phyloP scores from a whole-genome alignment of 148 eudicot genomes.

The Rhododendron henanense region DNA sequence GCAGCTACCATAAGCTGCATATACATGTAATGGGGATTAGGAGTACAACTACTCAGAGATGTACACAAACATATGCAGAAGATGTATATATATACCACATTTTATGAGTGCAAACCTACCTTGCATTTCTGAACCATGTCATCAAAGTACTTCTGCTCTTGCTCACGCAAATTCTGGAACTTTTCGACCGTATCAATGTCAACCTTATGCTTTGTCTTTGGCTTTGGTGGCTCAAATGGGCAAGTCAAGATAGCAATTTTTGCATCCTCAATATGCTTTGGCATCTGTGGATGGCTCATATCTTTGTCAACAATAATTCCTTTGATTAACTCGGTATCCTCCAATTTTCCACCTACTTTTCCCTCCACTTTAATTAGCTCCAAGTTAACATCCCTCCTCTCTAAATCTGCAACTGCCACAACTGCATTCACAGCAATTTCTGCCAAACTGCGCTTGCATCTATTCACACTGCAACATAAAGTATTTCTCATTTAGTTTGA shows the following conservation, averaged over 20 bases:
- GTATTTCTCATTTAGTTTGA: not conserved
- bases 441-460: slow-evolving; percentile 92
- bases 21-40: not conserved
- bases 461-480: slow-evolving; percentile 68
- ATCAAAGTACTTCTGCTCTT: slow-evolving; percentile 23
- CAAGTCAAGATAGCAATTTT: slow-evolving; percentile 48
- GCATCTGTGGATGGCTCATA: slow-evolving; percentile 98
- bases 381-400: slow-evolving; percentile 92
- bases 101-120: slow-evolving; percentile 34
- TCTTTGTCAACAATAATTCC: slow-evolving; percentile 96
- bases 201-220: slow-evolving; percentile 99
- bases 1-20: no score
- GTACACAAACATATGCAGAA: not conserved
- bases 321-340: slow-evolving; percentile 93
- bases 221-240: slow-evolving; percentile 99
- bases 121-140: slow-evolving; percentile 97
- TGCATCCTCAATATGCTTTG: no score
- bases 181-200: slow-evolving; percentile 73
- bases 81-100: not conserved
- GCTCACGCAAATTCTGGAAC: no score
- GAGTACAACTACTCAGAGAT: not conserved
- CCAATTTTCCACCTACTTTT: slow-evolving; percentile 93
- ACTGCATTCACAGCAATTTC: slow-evolving; percentile 97
- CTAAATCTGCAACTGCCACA: slow-evolving; percentile 95
- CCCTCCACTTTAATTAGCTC: slow-evolving; percentile 96